Base-by-base conservation (phyloP, 768 basidiomycete species). In the Suillus hirtellus region DNA sequence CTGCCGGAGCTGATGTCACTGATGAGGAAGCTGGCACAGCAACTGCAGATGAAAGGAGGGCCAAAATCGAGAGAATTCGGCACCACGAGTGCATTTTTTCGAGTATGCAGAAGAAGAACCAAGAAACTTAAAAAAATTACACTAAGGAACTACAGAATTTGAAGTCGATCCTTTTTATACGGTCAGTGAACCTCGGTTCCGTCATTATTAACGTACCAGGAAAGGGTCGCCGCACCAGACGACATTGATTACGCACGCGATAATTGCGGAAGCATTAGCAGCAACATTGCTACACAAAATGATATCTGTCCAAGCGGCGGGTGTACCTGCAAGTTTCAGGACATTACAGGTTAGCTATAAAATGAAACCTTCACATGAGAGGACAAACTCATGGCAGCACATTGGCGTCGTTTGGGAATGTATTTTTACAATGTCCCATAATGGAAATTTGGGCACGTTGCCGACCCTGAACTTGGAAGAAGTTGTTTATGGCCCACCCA, bases 61-160 rank as follows among this genome's bases (percentile, higher is more conserved):
- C 64, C 11, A 75, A 60, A 1, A 59, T 65, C 53, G 56, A 74
- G 69, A 75, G 65, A 66, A 75, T 66, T 42, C 40, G 56, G 50
- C 74, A 67, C 75, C 69, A 68, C 55, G 71, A 67, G 52, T 70
- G 73, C 75, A 75, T 68, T 34, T n/a, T 64, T 15, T 35, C 60
- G 53, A 63, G 63, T 62, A 69, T 64, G 38, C 9, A 67, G 67
- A 65, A 43, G 61, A 52, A 0, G 60, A 52, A 15, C 40, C 21
- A 31, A 52, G 49, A 3, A 24, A 27, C 27, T 61, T 42, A 12
- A 66, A 68, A 75, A 63, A 58, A 72, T 63, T 72, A 72, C 70
- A 71, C 68, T 35, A 62, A 4, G 59, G 31, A 52, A 55, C 8
- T 3, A 9, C 0, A 15, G 4, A 31, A 31, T 46, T 42, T 34